A percentile compares a stretch with the other conserved stretches of the same genome.
Conservation (phyloP, 192 early-diverging fungal genomes). For the Backusella macrospora region DNA sequence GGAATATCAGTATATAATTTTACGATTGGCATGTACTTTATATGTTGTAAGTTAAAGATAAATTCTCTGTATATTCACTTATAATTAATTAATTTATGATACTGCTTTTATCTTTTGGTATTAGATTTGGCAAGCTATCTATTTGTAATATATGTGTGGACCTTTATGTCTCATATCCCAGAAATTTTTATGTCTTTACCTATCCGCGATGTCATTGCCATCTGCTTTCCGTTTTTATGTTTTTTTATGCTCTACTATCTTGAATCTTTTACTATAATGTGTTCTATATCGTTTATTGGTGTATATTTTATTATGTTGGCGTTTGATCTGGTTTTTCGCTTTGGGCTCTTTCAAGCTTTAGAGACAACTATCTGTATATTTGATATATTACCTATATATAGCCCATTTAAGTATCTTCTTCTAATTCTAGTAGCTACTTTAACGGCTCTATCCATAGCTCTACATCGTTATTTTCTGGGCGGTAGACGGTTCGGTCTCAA, state of each 20-base stretch:
- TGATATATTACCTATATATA: not conserved
- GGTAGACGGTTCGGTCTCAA: not conserved
- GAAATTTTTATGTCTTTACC: no score
- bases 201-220: constrained; percentile 20
- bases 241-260: constrained; percentile 40
- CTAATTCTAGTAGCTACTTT: no score
- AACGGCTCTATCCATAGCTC: no score
- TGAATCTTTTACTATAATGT: constrained; percentile 48
- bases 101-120: no score
- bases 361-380: not conserved
- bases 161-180: no score
- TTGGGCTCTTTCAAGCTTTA: constrained; percentile 44
- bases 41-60: no score
- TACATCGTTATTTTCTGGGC: not conserved
- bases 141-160: no score
- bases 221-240: constrained; percentile 38
- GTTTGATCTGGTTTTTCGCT: constrained; percentile 52
- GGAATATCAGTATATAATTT: no score
- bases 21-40: no score
- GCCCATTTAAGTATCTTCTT: not conserved
- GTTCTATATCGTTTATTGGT: constrained; percentile 53
- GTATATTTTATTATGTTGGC: constrained; percentile 54
- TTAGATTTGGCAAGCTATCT: no score
- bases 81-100: no score
- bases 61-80: no score